Conservation (phyloP, 192 early-diverging fungal species). For the Phycomyces nitens region DNA sequence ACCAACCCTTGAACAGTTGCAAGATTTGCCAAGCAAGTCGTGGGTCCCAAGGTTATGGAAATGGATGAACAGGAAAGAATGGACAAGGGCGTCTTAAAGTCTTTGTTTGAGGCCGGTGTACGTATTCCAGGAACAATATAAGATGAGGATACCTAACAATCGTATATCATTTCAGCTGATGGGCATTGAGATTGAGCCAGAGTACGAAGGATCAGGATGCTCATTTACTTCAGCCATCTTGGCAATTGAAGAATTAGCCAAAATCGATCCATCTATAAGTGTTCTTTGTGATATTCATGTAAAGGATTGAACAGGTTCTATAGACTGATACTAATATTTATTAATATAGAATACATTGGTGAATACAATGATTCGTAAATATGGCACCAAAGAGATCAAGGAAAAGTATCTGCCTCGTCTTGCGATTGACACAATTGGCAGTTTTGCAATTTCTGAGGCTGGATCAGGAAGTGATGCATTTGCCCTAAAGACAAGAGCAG, state of each 20-base stretch:
- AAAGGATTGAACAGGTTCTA: background rate
- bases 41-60: conserved; percentile 78
- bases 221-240: conserved; percentile 84
- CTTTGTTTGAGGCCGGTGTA: conserved; percentile 87
- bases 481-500: conserved; percentile 65
- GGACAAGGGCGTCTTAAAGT: conserved; percentile 74
- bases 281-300: conserved; percentile 90
- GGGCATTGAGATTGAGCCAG: conserved; percentile 87
- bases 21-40: conserved; percentile 78
- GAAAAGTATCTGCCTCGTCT: conserved; percentile 80
- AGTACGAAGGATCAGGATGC: conserved; percentile 75
- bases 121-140: conserved; percentile 17
- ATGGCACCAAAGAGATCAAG: conserved; percentile 72
- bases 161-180: conserved; percentile 57
- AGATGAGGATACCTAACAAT: background rate
- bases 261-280: conserved; percentile 89
- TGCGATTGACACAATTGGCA: conserved; percentile 80
- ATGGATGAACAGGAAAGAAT: conserved; percentile 92
- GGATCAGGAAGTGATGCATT: conserved; percentile 80
- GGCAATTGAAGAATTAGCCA: conserved; percentile 92
- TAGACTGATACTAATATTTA: too few species aligned
- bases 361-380: conserved; percentile 86
- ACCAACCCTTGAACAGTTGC: conserved; percentile 46
- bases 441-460: conserved; percentile 93
- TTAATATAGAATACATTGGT: conserved; percentile 94